Evolutionary conservation across 331 rosid species (phyloP).

Genomic region (Erythrophleum ivorense): DNA sequence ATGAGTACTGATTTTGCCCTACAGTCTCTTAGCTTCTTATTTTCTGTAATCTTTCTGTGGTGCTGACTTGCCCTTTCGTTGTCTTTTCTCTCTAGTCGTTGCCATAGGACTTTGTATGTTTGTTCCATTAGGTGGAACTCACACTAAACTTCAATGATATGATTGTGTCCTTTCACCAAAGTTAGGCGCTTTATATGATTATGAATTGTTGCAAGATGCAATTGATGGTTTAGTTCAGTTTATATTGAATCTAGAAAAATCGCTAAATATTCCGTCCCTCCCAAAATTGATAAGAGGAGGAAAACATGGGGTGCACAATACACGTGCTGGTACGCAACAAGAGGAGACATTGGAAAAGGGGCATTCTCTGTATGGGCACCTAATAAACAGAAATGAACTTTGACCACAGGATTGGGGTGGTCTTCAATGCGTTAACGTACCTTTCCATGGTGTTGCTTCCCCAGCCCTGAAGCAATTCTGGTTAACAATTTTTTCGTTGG

Average conservation of each 20-base stretch:
- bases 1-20: slow-evolving; percentile 42
- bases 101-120: not conserved
- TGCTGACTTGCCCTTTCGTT: not conserved
- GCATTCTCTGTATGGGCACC: not conserved
- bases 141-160: slow-evolving; percentile 15
- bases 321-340: slow-evolving; percentile 34
- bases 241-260: not conserved
- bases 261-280: not conserved
- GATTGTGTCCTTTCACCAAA: slow-evolving; percentile 11
- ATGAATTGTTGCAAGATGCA: not conserved
- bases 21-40: not conserved
- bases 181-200: not conserved
- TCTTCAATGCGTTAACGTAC: slow-evolving; percentile 31
- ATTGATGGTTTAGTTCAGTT: slow-evolving; percentile 1
- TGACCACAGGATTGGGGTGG: slow-evolving; percentile 29
- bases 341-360: slow-evolving; percentile 22
- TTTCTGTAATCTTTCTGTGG: not conserved
- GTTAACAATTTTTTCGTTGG: not conserved
- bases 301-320: not conserved
- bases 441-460: slow-evolving; percentile 30
- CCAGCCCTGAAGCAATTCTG: not conserved
- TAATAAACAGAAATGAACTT: not conserved
- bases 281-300: not conserved
- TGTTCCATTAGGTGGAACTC: slow-evolving; percentile 10
- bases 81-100: no score